A percentile compares a stretch with the other conserved stretches of the same genome.
Conservation (phyloP, 805 yeast genomes). For the Barnettozyma siamensis region DNA sequence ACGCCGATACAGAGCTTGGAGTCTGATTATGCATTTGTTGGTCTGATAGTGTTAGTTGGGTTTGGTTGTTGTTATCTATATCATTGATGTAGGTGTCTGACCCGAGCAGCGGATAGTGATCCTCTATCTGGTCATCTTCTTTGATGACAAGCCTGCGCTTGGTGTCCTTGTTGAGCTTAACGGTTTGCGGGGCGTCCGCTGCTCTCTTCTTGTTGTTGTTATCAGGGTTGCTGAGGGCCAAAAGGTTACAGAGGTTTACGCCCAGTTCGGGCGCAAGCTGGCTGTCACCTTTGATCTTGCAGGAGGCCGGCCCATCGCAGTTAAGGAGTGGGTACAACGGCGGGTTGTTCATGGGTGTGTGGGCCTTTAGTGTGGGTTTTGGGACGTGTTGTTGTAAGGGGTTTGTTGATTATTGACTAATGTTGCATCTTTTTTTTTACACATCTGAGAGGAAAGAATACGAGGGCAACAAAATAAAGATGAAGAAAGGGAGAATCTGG, state of each 20-base stretch:
- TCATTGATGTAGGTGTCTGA: constrained; percentile 6
- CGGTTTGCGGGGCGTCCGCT: constrained; percentile 15
- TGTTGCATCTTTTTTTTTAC: no score
- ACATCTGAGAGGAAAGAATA: no score
- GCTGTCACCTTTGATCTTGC: constrained; percentile 15
- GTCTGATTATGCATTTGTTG: not conserved
- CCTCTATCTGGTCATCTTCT: constrained; percentile 8
- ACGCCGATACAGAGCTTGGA: constrained; percentile 4
- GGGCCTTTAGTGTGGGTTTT: no score
- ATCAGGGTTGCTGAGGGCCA: constrained; percentile 1
- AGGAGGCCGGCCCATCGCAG: constrained; percentile 18
- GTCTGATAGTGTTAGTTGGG: constrained; percentile 10
- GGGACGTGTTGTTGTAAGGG: not conserved
- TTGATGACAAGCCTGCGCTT: constrained; percentile 16
- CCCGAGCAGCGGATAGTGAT: not conserved
- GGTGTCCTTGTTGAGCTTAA: constrained; percentile 8
- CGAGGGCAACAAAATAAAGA: no score
- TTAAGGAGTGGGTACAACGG: constrained; percentile 18
- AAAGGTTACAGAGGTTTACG: constrained; percentile 4
- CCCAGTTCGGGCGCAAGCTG: constrained; percentile 5
- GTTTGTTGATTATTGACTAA: not conserved
- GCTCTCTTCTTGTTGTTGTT: constrained; percentile 16
- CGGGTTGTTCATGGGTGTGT: constrained; percentile 12
- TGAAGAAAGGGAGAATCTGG: no score
- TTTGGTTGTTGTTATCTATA: constrained; percentile 19